Evolutionary conservation across 352 stramenopile genomes (phyloP), one percentile per base, ranked within the genome.

Genomic region (Globisporangium iwayamae): DNA sequence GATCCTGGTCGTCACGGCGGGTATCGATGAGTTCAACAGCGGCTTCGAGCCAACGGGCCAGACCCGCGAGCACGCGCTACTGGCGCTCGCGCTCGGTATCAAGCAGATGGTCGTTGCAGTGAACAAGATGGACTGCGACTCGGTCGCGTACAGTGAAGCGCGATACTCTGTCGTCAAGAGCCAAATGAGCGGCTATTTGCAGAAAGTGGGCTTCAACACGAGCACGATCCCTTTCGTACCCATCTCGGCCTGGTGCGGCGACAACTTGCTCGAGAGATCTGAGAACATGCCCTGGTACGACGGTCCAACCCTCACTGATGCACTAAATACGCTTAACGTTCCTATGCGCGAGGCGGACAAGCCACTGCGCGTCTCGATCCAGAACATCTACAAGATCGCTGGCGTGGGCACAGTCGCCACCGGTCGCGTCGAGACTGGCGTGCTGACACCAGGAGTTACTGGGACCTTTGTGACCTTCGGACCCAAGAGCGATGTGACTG

Each of bases 41-140:
- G 96, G 94, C 75, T 98, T 99, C 66, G 95, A 86, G 47, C 96
- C 98, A 81, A 91, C 98, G 60, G 96, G 95, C 55, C 91, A 98
- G 78, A 98, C 93, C 0, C 83, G 92, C 34, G 97, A 99, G 73
- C 93, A 99, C 79, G 94, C 96, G 41, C 78, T 99, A 36, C 74
- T 99, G 7, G 96, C 96, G 9, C 98, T 98, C 75, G 98, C 94
- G 13, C 82, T 99, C 20, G 97, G 98, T 63, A 93, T 99, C 57
- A 98, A 98, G 77, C 96, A 99, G 81, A 97, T 99, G 81, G 93
- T 99, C 75, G 96, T 99, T 14, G 94, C 83, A 34, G 83, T 98
- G 22, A 99, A 99, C 88, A 99, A 99, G 83, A 99, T 99, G 96
- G 97, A 99, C 79, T 90, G 98, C 73, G 85, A 83, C 6, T 89